Percentiles rank a stretch among this genome's conserved stretches.
Conservation (phyloP, 768 basidiomycete genomes). For the Amanita fuliginea region DNA sequence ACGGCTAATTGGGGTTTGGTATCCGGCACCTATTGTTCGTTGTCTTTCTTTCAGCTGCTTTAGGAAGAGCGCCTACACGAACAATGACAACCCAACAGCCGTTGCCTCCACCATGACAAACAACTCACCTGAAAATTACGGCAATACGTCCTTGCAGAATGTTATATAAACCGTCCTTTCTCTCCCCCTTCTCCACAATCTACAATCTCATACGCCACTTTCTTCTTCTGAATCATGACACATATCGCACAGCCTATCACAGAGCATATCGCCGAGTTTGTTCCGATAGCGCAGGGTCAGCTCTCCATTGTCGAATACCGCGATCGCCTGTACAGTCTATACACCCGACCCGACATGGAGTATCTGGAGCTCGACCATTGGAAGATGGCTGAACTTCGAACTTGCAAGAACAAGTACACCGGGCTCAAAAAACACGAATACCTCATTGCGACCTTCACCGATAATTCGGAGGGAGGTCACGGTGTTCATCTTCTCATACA, state of each 20-base stretch:
- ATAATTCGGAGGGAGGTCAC: no score
- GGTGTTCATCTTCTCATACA: neutral
- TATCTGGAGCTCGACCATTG: neutral
- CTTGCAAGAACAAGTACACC: neutral
- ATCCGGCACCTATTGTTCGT: no score
- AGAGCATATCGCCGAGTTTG: neutral
- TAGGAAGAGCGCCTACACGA: neutral
- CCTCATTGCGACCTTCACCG: neutral
- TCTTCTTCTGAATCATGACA: neutral
- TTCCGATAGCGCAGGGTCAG: neutral
- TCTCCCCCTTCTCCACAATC: neutral
- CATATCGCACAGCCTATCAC: no score
- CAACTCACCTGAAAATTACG: neutral
- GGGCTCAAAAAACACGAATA: neutral
- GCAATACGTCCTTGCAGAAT: neutral
- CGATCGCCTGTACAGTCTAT: neutral
- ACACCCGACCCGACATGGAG: neutral
- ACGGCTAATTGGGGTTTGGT: no score
- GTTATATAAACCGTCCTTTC: neutral
- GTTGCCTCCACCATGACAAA: neutral
- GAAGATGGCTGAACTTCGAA: neutral
- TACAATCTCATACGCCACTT: neutral
- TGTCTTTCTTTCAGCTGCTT: neutral
- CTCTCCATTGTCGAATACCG: neutral
- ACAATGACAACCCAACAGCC: neutral